phyloP scores from a whole-genome alignment of 208 protist species.

The Phytomonas sp. region DNA sequence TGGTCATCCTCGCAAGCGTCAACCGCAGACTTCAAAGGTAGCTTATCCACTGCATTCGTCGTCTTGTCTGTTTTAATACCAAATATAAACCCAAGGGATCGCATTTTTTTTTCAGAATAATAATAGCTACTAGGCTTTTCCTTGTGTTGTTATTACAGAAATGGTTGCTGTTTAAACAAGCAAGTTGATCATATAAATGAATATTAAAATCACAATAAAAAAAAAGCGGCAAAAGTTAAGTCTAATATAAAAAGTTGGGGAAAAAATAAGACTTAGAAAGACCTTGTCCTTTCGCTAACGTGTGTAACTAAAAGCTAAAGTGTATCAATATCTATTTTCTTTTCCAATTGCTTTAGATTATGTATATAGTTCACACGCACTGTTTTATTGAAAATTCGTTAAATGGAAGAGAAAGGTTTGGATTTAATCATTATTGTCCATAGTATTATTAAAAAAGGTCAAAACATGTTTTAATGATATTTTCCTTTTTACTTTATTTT shows the following conservation, averaged over 20 bases:
- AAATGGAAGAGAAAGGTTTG: not conserved
- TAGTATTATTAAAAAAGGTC: not conserved
- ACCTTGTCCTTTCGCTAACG: not conserved
- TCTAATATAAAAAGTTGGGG: not conserved
- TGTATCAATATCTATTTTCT: not conserved
- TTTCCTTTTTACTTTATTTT: not conserved
- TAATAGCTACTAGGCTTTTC: not conserved
- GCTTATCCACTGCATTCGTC: not conserved
- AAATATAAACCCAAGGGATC: not conserved
- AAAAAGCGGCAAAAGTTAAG: not conserved
- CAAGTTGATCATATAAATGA: constrained; percentile 2
- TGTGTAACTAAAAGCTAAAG: not conserved
- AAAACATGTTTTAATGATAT: not conserved
- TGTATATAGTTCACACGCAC: not conserved
- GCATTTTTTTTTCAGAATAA: not conserved
- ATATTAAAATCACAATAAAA: not conserved
- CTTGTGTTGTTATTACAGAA: constrained; percentile 3
- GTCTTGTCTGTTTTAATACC: not conserved
- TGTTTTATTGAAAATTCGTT: not conserved
- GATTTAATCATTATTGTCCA: not conserved
- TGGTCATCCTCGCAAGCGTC: not conserved
- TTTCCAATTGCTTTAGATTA: not conserved
- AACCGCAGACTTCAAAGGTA: not conserved
- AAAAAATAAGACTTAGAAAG: constrained; percentile 7
- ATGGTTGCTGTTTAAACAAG: not conserved